A percentile compares a stretch with the other conserved stretches of the same genome.
phyloP scores from a whole-genome alignment of 371 early-diverging fungal genomes.

The Fennellomyces sp. region DNA sequence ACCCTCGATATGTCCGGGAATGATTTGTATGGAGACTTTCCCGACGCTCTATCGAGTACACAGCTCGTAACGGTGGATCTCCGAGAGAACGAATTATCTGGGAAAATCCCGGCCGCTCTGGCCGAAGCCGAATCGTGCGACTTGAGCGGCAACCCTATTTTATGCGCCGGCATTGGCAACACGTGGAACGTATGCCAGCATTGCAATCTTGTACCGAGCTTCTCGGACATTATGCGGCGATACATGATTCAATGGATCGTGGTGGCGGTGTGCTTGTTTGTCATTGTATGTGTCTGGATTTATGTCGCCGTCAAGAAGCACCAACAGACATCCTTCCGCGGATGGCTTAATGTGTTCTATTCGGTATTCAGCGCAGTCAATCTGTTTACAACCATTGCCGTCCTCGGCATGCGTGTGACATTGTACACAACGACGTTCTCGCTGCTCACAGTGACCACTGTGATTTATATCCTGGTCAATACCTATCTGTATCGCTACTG shows the following conservation, averaged over 20 bases:
- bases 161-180: conserved; percentile 14
- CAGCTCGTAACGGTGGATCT: conserved; percentile 2
- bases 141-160: conserved; percentile 7
- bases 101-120: conserved; percentile 1
- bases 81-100: conserved; percentile 4
- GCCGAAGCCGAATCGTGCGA: conserved; percentile 4
- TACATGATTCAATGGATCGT: conserved; percentile 18
- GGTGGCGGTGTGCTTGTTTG: neutral
- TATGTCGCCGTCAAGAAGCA: neutral
- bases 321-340: conserved; percentile 10
- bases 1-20: conserved; percentile 5
- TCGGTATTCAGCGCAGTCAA: conserved; percentile 9
- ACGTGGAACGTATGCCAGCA: conserved; percentile 15
- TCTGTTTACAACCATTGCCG: conserved; percentile 10
- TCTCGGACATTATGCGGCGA: conserved; percentile 6
- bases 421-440: neutral
- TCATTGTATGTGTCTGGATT: conserved; percentile 3
- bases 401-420: conserved; percentile 1
- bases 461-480: neutral
- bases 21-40: conserved; percentile 2
- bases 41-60: neutral
- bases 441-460: conserved; percentile 2
- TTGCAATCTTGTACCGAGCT: conserved; percentile 10
- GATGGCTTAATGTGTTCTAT: conserved; percentile 8
- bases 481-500: conserved; percentile 9